Conservation (phyloP, 2,329 filamentous ascomycete genomes). For the Penicillium sp. region DNA sequence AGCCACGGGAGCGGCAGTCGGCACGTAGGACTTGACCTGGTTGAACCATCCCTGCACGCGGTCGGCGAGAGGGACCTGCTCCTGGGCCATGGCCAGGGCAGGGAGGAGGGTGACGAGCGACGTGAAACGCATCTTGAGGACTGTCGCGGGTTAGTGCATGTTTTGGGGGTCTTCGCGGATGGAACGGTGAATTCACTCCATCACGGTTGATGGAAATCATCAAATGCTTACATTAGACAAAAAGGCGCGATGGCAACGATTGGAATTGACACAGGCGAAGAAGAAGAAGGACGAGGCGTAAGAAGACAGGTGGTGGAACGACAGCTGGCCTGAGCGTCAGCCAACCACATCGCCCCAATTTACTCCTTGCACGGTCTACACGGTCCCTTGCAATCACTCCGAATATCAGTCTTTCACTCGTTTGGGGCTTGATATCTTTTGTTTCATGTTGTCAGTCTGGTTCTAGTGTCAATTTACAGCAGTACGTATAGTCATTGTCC, state of each 20-base stretch:
- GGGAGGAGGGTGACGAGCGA: conserved; percentile 51
- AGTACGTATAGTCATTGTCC: background rate
- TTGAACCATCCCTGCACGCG: conserved; percentile 50
- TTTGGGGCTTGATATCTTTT: background rate
- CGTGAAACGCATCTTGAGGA: conserved; percentile 54
- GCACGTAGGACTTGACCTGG: conserved; percentile 57
- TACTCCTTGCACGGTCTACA: background rate
- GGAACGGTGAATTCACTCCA: background rate
- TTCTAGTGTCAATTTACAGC: no score
- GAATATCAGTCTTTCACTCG: background rate
- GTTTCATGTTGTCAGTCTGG: background rate
- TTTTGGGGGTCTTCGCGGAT: background rate
- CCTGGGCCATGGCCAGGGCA: conserved; percentile 56
- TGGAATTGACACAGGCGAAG: conserved; percentile 9
- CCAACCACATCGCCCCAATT: conserved; percentile 20
- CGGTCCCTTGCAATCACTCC: background rate
- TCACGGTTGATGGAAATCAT: background rate
- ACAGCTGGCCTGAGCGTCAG: conserved; percentile 35
- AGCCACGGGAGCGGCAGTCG: conserved; percentile 46
- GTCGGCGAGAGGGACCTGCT: conserved; percentile 56
- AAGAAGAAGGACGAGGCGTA: conserved; percentile 9
- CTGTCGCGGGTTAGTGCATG: conserved; percentile 20
- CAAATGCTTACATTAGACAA: conserved; percentile 1
- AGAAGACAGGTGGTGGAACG: conserved; percentile 23
- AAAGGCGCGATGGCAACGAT: conserved; percentile 6